phyloP scores from a whole-genome alignment of 768 basidiomycete genomes.

The Termitomyces sp. region DNA sequence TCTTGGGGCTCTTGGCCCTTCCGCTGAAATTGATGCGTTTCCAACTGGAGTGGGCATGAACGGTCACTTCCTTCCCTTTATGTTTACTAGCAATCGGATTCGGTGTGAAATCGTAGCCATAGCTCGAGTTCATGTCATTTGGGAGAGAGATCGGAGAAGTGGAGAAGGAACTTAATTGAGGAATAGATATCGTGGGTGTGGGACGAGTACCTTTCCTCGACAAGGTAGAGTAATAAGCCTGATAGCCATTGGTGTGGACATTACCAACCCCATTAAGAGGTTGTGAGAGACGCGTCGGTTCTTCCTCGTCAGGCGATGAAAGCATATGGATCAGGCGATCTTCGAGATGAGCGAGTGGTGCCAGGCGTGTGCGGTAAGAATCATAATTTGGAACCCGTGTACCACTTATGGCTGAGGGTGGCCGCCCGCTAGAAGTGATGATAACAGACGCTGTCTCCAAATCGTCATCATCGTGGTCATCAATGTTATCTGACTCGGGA shows the following conservation, averaged over 20 bases:
- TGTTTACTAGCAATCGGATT: conserved; percentile 28
- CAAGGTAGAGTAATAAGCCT: conserved; percentile 1
- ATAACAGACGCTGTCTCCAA: conserved; percentile 47
- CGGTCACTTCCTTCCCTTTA: conserved; percentile 47
- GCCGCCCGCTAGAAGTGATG: conserved; percentile 45
- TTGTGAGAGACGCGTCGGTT: conserved; percentile 53
- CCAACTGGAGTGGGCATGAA: conserved; percentile 64
- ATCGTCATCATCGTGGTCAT: conserved; percentile 57
- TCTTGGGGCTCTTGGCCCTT: conserved; percentile 63
- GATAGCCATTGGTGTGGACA: conserved; percentile 16
- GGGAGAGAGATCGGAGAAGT: conserved; percentile 25
- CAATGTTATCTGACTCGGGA: conserved; percentile 53
- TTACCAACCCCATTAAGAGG: conserved; percentile 22
- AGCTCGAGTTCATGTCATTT: conserved; percentile 18
- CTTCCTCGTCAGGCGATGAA: conserved; percentile 67
- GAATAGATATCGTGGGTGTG: conserved; percentile 44
- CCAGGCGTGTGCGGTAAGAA: conserved; percentile 52
- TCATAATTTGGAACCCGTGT: conserved; percentile 57
- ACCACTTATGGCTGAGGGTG: conserved; percentile 45
- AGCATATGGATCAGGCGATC: conserved; percentile 63
- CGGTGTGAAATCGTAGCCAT: conserved; percentile 17
- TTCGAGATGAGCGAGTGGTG: conserved; percentile 68
- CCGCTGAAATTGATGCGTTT: conserved; percentile 62
- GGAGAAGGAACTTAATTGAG: conserved; percentile 28
- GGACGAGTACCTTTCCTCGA: conserved; percentile 30